phyloP scores from a whole-genome alignment of 345 rosid genomes.

The Aquilaria malaccensis region DNA sequence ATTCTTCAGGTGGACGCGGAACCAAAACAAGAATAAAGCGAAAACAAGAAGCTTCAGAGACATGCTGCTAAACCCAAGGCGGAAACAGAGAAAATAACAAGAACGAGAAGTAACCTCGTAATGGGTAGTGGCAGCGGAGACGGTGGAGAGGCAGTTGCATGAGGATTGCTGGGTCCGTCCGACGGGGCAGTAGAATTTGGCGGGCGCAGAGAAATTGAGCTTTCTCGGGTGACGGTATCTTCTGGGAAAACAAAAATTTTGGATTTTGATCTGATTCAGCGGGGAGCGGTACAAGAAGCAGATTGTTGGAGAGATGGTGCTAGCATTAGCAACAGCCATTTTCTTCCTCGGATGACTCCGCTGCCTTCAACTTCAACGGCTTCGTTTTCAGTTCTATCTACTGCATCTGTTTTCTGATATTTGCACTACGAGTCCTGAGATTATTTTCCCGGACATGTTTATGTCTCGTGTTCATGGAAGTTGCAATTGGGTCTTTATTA shows the following conservation, averaged over 20 bases:
- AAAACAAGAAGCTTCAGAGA: too few relatives aligned
- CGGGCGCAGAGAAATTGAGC: constrained; percentile 13
- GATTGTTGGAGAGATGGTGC: constrained; percentile 16
- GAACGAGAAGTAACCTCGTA: constrained; percentile 32
- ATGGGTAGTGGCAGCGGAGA: constrained; percentile 38
- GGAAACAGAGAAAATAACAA: background rate
- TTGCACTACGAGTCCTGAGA: too few relatives aligned
- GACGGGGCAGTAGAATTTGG: constrained; percentile 6
- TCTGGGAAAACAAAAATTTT: background rate
- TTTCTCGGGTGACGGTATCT: constrained; percentile 12
- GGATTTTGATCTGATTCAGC: constrained; percentile 2
- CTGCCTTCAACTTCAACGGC: too few relatives aligned
- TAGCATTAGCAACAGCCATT: constrained; percentile 20
- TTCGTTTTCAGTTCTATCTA: too few relatives aligned
- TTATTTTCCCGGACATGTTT: too few relatives aligned
- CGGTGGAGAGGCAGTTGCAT: constrained; percentile 36
- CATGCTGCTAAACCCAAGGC: background rate
- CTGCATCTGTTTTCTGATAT: too few relatives aligned
- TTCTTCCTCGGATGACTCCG: background rate
- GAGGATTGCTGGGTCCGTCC: constrained; percentile 24
- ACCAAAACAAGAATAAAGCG: too few relatives aligned
- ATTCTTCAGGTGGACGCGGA: too few relatives aligned
- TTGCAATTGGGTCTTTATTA: too few relatives aligned
- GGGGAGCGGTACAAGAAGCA: constrained; percentile 19
- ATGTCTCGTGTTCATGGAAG: too few relatives aligned